Base-by-base conservation (phyloP, 169 alveolate species). In the Plasmodium vinckei region DNA sequence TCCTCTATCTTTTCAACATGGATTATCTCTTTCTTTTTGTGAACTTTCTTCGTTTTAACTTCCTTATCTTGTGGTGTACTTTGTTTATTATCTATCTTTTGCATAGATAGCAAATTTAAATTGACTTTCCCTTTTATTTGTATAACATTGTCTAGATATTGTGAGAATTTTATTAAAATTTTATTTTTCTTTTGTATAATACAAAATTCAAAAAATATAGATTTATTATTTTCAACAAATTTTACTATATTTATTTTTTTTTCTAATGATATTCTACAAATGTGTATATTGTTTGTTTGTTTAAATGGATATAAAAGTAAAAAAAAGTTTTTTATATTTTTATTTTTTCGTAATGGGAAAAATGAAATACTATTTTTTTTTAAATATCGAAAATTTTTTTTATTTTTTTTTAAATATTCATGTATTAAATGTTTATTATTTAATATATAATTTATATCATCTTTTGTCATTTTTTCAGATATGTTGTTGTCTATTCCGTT, bases 281-380 rank as follows among this genome's bases (percentile, higher is more conserved):
- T 33, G 6, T 79, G 61, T n/a, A 51, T 33, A 17, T 1, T 15
- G 9, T 4, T n/a, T 10, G 54, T 19, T 9, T 67, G 17, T 15
- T 54, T 47, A 61, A 46, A 67, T 10, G 89, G 71, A 6, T 67
- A 53, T 10, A 79, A 25, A 42, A 79, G 12, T 1, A 64, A 59
- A 59, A 79, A 79, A 17, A 49, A 65, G n/a, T 79, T 68, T 69
- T 39, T 79, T 0, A 79, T 25, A 39, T 64, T 56, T 21, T 79
- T 79, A 60, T 79, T 64, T 27, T 79, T 79, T 23, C 89, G 9
- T 27, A 79, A 27, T 6, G 89, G 82, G n/a, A 79, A 79, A 17
- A 51, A 33, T 1, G 1, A 21, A 5, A 79, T 39, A 46, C 64
- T 79, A 19, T 79, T 79, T 21, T 60, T 42, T 39, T 61, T 23